Base-by-base conservation (phyloP, 2,329 filamentous ascomycete genomes). In the Exophiala lecanii-corni region DNA sequence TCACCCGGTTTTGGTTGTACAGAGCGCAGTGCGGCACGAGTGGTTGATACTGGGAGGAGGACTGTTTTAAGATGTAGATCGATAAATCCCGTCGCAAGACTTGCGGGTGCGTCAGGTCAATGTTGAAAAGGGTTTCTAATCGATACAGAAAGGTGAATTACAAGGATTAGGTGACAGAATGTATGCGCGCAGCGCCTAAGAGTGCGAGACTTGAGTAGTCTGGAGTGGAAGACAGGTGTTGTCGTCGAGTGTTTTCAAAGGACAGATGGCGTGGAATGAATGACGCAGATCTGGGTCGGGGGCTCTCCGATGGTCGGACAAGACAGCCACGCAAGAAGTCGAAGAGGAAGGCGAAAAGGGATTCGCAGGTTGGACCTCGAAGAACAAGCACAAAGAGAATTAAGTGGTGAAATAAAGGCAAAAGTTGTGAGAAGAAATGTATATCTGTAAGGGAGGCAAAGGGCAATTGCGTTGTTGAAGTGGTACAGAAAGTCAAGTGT, bases 111-210 rank as follows among this genome's bases (percentile, higher is more conserved):
- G n/a, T n/a, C n/a, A n/a, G n/a, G n/a, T n/a, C n/a, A n/a, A n/a
- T n/a, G n/a, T n/a, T n/a, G n/a, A n/a, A n/a, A n/a, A 12, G 12
- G 13, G 33, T 15, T 5, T 17, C 33, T 35, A 35, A 17, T 20
- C 33, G 33, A 19, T 18, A n/a, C 15, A 19, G 33, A 15, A 18
- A 9, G 15, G 18, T 35, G 19, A 28, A 51, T 46, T 51, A 51
- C 42, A 46, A 51, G 16, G 43, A 42, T 28, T 49, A 47, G 31
- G 39, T 21, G 36, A 36, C 39, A 41, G 34, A 25, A 33, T 38
- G 41, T 49, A 39, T 43, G 49, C 49, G 49, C 49, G 32, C 49
- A 51, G 49, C 49, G 49, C 49, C 23, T 20, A 33, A 26, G 6
- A 28, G 39, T 21, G 23, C 6, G 6, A 26, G 23, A 26, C 23